Conservation (phyloP, 2,329 filamentous ascomycete species). For the Lanzia echinophila region DNA sequence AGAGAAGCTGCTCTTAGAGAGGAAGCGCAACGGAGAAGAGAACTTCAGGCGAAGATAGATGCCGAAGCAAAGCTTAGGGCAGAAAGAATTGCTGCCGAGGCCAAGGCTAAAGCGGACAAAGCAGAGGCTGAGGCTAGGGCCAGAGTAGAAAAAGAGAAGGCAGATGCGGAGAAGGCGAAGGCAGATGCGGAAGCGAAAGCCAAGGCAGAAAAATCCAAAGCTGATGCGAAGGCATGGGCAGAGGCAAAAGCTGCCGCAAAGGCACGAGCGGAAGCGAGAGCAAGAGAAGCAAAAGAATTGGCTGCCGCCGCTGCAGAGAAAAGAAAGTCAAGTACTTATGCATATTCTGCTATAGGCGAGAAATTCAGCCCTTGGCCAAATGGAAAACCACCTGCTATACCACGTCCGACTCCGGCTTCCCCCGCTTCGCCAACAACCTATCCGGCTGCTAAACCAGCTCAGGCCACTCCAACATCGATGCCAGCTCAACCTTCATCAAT, state of each 20-base stretch:
- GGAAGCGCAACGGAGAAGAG: background rate
- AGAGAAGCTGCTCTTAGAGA: conserved; percentile 11
- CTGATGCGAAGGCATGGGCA: conserved; percentile 2
- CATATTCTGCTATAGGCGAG: conserved; percentile 60
- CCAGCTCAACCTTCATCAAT: conserved; percentile 13
- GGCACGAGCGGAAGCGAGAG: conserved; percentile 12
- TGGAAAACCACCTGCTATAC: conserved; percentile 42
- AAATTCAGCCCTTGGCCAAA: conserved; percentile 65
- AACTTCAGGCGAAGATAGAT: background rate
- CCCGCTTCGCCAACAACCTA: conserved; percentile 20
- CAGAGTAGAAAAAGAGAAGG: background rate
- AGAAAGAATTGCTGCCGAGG: no score
- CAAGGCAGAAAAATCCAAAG: conserved; percentile 19
- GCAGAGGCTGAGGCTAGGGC: conserved; percentile 7
- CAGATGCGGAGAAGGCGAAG: conserved; percentile 24
- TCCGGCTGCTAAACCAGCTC: conserved; percentile 28
- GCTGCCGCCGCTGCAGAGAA: conserved; percentile 25
- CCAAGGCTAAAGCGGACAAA: background rate
- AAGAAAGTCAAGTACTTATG: conserved; percentile 41
- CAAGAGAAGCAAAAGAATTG: conserved; percentile 20
- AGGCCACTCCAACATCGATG: conserved; percentile 16
- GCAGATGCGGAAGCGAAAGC: conserved; percentile 28
- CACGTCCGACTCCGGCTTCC: conserved; percentile 22
- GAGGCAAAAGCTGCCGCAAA: conserved; percentile 14
- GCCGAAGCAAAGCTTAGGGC: background rate